Percentiles rank a stretch among this genome's conserved stretches.
Evolutionary conservation across 2,329 filamentous ascomycete species (phyloP).

Genomic region (Rugonectria rugulosa): DNA sequence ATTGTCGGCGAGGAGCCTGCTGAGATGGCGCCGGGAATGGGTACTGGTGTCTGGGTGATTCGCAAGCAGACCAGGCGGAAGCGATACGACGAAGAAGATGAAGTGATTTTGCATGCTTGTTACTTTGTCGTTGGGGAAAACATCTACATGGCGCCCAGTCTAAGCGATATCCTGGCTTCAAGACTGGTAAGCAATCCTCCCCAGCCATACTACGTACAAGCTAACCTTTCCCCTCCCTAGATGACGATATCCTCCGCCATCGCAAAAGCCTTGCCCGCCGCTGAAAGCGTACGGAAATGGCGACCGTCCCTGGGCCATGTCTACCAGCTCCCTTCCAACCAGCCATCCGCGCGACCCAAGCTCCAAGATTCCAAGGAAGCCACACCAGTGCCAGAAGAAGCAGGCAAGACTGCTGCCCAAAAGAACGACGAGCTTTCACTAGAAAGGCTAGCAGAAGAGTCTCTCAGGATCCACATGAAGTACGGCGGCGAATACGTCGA

Average conservation of each 20-base stretch:
- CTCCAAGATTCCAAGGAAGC: slow-evolving; percentile 53
- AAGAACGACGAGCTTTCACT: slow-evolving; percentile 51
- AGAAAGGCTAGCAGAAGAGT: slow-evolving; percentile 63
- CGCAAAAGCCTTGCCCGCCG: slow-evolving; percentile 59
- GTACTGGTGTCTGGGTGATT: slow-evolving; percentile 74
- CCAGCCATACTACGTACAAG: background rate
- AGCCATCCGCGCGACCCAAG: slow-evolving; percentile 38
- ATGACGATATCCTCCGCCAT: slow-evolving; percentile 64
- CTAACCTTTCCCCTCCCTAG: slow-evolving; percentile 42
- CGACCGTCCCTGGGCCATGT: slow-evolving; percentile 61
- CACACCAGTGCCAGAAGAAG: slow-evolving; percentile 56
- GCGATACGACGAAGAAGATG: slow-evolving; percentile 62
- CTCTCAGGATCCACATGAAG: slow-evolving; percentile 63
- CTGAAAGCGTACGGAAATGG: slow-evolving; percentile 61
- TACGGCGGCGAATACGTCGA: slow-evolving; percentile 72
- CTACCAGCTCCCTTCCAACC: slow-evolving; percentile 52
- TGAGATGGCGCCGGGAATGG: slow-evolving; percentile 69
- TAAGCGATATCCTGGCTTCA: slow-evolving; percentile 66
- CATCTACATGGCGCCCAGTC: slow-evolving; percentile 70
- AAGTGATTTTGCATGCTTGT: slow-evolving; percentile 64
- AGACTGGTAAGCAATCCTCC: slow-evolving; percentile 60
- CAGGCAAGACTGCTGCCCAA: slow-evolving; percentile 40
- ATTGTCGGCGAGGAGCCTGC: slow-evolving; percentile 71
- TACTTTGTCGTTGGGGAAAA: slow-evolving; percentile 73
- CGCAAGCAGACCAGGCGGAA: slow-evolving; percentile 72